Base-by-base conservation (phyloP, 2,329 filamentous ascomycete genomes). In the Hypoxylon sp. region DNA sequence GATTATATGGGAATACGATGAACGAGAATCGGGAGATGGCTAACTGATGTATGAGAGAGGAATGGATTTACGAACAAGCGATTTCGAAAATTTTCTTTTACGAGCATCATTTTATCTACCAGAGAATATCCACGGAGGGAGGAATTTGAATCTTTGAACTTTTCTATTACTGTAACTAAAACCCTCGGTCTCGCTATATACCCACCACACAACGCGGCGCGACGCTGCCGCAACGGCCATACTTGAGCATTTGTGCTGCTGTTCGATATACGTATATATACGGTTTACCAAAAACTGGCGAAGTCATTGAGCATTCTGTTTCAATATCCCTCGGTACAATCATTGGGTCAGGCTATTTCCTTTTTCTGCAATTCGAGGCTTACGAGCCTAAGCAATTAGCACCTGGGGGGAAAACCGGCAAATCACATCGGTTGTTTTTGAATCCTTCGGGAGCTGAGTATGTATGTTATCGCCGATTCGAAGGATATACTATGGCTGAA, bases 111-210 rank as follows among this genome's bases (percentile, higher is more conserved):
- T 63, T 37, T 50, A 63, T 63, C 31, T 59, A 58, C 50, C 54
- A 65, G 53, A 64, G 54, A 39, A 54, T 46, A 63, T 64, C 54
- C 68, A 66, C 39, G 63, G 55, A 54, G 33, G 47, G 56, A 42
- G 46, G 44, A 60, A 50, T 63, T 51, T 63, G 65, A 62, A 54
- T 51, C 66, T 46, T 59, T 57, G 63, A 56, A 55, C 17, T 66
- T 63, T 66, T 70, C 39, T 52, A 39, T 53, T 69, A 71, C 67
- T 70, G 66, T 71, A 70, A 67, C 63, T 65, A 66, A 67, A 64
- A 64, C 59, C 67, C 50, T 58, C 60, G 61, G 67, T 70, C 57
- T 73, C 61, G 70, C 68, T 70, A 72, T 75, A 74, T 76, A 74
- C 72, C 71, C 73, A 63, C 61, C 52, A 67, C 55, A 65, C 55